A percentile compares a stretch with the other conserved stretches of the same genome.
phyloP scores from a whole-genome alignment of 176 grass and related monocot genomes.

The Rhipidocladum racemiflorum region DNA sequence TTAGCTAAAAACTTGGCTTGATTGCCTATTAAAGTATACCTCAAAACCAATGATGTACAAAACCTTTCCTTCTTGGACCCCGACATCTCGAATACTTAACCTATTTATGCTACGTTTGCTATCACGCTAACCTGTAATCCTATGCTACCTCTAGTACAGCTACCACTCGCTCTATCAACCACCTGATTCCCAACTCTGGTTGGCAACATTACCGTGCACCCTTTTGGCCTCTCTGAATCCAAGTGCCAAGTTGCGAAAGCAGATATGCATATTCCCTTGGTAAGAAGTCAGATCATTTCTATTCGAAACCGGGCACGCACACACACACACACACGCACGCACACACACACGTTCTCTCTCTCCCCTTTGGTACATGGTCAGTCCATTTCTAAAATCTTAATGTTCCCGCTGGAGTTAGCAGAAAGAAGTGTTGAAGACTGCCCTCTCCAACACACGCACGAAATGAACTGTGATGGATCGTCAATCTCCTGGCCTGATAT shows the following conservation, averaged over 20 bases:
- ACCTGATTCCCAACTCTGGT: constrained; percentile 24
- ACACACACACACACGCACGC: too few species aligned
- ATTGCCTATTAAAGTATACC: constrained; percentile 74
- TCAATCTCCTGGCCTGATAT: constrained; percentile 92
- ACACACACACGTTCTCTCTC: too few species aligned
- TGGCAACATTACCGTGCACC: constrained; percentile 8
- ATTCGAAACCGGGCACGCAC: neutral
- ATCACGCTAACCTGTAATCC: constrained; percentile 48
- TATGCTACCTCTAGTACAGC: constrained; percentile 48
- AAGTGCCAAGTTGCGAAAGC: neutral
- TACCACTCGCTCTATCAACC: constrained; percentile 17
- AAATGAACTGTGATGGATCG: constrained; percentile 82
- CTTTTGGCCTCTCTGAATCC: neutral
- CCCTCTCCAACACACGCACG: constrained; percentile 88
- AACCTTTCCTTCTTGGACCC: constrained; percentile 45
- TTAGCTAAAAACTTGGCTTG: constrained; percentile 44
- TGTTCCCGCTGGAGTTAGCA: constrained; percentile 87
- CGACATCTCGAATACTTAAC: constrained; percentile 37
- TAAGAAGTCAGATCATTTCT: constrained; percentile 58
- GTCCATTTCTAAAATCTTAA: constrained; percentile 95
- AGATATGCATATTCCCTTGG: neutral
- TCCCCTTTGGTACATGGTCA: constrained; percentile 6
- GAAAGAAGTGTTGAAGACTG: constrained; percentile 77
- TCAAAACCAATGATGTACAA: constrained; percentile 95
- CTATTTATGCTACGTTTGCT: constrained; percentile 66